Evolutionary conservation across 148 eudicot genomes (phyloP), one percentile per base, ranked within the genome.

Genomic region (Chenopodium formosanum): DNA sequence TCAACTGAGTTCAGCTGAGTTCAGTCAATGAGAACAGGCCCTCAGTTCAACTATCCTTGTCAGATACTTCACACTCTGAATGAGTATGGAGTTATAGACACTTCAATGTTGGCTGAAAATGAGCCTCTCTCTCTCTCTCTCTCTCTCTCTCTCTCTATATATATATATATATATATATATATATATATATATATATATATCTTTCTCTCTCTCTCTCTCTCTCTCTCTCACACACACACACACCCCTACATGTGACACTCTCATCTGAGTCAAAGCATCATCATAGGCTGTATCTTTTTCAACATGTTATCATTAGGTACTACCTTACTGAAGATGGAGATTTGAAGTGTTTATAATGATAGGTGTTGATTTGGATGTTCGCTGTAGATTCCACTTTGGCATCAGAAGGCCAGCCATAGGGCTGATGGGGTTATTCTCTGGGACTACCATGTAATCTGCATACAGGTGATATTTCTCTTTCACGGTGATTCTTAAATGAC

Each of bases 361-460:
- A 65, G 53, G 32, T 62, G 73, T 37, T 76, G 69, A 72, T 78
- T 69, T 78, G 72, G 73, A 67, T 83, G 66, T 53, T 63, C 60
- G 70, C 83, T 81, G 88, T 92, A 95, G 97, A 88, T 93, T 79
- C 99, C 99, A 27, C 84, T 95, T 81, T 95, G 99, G 97, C 91
- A 92, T 85, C 99, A 95, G 86, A 95, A 91, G 88, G 99, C 97
- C 62, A 95, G 99, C 90, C 91, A 91, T 16, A 90, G 97, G 83
- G 97, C 97, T 32, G 99, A 95, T 87, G 99, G 99, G 71, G 86
- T 92, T 17, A 74, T 84, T 82, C 88, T 95, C 37, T 95, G 99
- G 99, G 99, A 95, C 85, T 95, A 95, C 83, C 99, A 95, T 83
- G 99, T 89, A 20, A 92, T 95, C 76, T 92, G 99, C 76, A 52